Conservation (phyloP, 192 early-diverging fungal species). For the Paraglomus occultum region DNA sequence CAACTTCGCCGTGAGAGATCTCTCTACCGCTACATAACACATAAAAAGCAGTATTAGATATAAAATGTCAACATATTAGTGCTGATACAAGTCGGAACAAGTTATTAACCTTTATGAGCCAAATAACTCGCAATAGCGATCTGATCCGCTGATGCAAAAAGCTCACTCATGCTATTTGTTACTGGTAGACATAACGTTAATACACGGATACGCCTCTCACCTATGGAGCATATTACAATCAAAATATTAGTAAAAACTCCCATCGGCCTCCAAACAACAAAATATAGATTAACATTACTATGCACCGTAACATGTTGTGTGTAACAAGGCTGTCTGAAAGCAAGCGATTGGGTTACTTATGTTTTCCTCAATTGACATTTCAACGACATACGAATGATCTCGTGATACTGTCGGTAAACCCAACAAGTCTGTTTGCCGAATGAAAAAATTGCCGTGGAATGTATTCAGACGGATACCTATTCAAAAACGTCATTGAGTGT, state of each 20-base stretch:
- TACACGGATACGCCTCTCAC: slow-evolving; percentile 91
- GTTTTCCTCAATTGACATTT: slow-evolving; percentile 75
- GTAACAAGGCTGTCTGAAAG: slow-evolving; percentile 93
- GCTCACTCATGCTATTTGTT: slow-evolving; percentile 72
- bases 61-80: background rate
- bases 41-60: background rate
- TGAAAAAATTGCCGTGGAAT: slow-evolving; percentile 97
- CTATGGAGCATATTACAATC: slow-evolving; percentile 31
- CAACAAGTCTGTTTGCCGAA: slow-evolving; percentile 89
- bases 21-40: slow-evolving; percentile 71
- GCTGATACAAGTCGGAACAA: background rate
- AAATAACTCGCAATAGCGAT: slow-evolving; percentile 77
- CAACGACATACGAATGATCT: slow-evolving; percentile 87
- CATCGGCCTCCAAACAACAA: background rate
- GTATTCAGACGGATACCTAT: slow-evolving; percentile 69
- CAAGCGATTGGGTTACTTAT: slow-evolving; percentile 74
- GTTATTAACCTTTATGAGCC: slow-evolving; percentile 73
- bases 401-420: slow-evolving; percentile 91
- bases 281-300: slow-evolving; percentile 7
- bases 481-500: background rate
- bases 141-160: slow-evolving; percentile 84
- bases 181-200: slow-evolving; percentile 88
- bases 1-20: slow-evolving; percentile 77
- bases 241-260: background rate
- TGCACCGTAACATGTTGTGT: slow-evolving; percentile 77